Conservation (phyloP, 768 basidiomycete genomes). For the Lactifluus hygrophoroides region DNA sequence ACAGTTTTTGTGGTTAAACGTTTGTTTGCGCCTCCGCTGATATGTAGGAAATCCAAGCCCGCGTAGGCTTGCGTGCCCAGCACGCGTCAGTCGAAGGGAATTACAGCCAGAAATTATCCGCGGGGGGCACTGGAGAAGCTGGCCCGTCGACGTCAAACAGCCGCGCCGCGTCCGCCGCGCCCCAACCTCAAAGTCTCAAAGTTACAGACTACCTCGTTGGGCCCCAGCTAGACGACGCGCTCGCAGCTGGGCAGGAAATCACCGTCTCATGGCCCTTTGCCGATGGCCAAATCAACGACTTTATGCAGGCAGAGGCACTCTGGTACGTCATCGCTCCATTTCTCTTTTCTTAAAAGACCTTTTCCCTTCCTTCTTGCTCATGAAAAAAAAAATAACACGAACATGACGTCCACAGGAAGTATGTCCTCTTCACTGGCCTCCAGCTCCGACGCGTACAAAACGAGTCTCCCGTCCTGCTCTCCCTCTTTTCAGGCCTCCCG, state of each 20-base stretch:
- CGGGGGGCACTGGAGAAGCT: conserved; percentile 20
- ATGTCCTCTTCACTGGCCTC: conserved; percentile 67
- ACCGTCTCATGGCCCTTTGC: conserved; percentile 77
- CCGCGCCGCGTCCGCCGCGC: conserved; percentile 40
- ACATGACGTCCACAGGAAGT: conserved; percentile 49
- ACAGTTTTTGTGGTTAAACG: conserved; percentile 4
- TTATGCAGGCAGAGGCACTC: conserved; percentile 80
- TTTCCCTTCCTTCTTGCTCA: background rate
- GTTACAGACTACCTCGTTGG: conserved; percentile 82
- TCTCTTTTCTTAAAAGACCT: background rate
- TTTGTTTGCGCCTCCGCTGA: background rate
- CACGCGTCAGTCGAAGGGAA: conserved; percentile 16
- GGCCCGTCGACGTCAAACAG: conserved; percentile 37
- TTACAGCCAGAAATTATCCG: conserved; percentile 28
- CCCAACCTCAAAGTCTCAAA: conserved; percentile 36
- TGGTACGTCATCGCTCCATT: conserved; percentile 44
- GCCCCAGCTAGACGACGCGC: conserved; percentile 67
- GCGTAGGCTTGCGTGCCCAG: conserved; percentile 58
- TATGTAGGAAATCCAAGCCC: conserved; percentile 64
- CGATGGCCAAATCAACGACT: conserved; percentile 64
- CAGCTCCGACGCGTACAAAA: conserved; percentile 76
- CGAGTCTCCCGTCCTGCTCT: conserved; percentile 78
- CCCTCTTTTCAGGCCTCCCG: conserved; percentile 56
- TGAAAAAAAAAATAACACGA: background rate
- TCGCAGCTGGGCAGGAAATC: conserved; percentile 65